A percentile compares a stretch with the other conserved stretches of the same genome.
Evolutionary conservation across 177 flowering plant genomes (phyloP).

Genomic region (Tripterygium wilfordii): DNA sequence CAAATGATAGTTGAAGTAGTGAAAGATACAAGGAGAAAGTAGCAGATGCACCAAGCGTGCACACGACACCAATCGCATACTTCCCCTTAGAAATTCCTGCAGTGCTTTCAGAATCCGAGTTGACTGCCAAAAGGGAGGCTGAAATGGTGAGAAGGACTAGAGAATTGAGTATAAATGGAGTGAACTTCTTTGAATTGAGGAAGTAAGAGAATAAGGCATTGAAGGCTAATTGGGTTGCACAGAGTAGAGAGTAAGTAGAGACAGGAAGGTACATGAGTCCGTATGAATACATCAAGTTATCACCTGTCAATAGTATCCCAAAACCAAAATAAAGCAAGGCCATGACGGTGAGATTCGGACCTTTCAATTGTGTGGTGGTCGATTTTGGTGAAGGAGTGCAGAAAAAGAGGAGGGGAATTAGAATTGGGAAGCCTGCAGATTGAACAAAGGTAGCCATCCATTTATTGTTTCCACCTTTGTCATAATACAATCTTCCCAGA

Average conservation of each 20-base stretch:
- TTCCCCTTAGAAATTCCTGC: conserved; percentile 5
- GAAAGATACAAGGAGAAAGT: conserved; percentile 19
- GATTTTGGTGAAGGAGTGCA: conserved; percentile 6
- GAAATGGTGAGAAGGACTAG: conserved; percentile 22
- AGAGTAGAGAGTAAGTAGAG: conserved; percentile 26
- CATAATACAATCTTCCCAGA: conserved; percentile 26
- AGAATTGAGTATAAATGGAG: conserved; percentile 22
- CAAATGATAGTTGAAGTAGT: conserved; percentile 16
- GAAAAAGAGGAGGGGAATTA: conserved; percentile 14
- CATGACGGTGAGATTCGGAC: conserved; percentile 1
- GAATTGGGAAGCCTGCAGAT: conserved; percentile 29
- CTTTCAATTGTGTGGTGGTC: no score
- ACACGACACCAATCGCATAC: conserved; percentile 14
- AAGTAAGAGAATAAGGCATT: conserved; percentile 21
- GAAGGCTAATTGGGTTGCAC: conserved; percentile 29
- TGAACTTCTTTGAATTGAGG: conserved; percentile 25
- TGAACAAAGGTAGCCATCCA: conserved; percentile 31
- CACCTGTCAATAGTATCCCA: conserved; percentile 20
- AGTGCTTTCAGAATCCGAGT: conserved; percentile 13
- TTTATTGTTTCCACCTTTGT: conserved; percentile 29
- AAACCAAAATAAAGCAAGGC: conserved; percentile 10
- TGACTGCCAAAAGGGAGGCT: conserved; percentile 22
- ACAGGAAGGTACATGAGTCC: conserved; percentile 22
- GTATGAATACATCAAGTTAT: conserved; percentile 23
- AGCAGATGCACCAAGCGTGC: conserved; percentile 23